Base-by-base conservation (phyloP, 2,329 filamentous ascomycete genomes). In the Aspergillus ustus region DNA sequence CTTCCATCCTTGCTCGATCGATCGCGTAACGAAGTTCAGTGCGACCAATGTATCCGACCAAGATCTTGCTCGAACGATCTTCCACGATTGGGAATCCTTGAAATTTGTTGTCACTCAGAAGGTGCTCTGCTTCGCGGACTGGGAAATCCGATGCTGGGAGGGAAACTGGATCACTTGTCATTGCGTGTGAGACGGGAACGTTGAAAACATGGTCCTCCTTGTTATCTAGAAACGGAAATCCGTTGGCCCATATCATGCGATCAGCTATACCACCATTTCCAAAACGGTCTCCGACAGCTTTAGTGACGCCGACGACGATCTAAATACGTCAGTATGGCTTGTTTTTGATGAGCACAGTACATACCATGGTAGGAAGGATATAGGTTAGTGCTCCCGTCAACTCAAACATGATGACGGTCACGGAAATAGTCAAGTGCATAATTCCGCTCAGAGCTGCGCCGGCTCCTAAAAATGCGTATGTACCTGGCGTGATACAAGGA, bases 321-420 rank as follows among this genome's bases (percentile, higher is more conserved):
- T 85, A 52, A 29, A 29, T 5, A 19, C 3, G 57, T 62, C 64
- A 68, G 60, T 44, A 34, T 15, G 44, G n/a, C 55, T 5, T 20
- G 28, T 13, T 13, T 46, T 29, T 28, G 34, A 28, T 37, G 17
- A 17, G 11, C 1, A 54, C 43, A 43, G 20, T 28, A 70, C 80
- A 64, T 72, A 85, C 83, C 95, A 99, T 99, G 15, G 94, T 98
- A 0, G 95, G 95, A 29, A 99, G 81, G 66, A 99, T 98, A 73
- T 99, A 99, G 1, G 93, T 97, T 63, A 98, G 81, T 7, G 95
- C 95, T n/a, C 95, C 95, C 0, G 95, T 99, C 52, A 99, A 85
- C 78, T 99, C 95, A 72, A 98, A 98, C 95, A 99, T 98, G 77
- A 99, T 99, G 71, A 99, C 95, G 2, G 97, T 94, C 9, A 99